Percentiles rank a stretch among this genome's conserved stretches.
phyloP scores from a whole-genome alignment of 768 basidiomycete species.

The Russula foetens region DNA sequence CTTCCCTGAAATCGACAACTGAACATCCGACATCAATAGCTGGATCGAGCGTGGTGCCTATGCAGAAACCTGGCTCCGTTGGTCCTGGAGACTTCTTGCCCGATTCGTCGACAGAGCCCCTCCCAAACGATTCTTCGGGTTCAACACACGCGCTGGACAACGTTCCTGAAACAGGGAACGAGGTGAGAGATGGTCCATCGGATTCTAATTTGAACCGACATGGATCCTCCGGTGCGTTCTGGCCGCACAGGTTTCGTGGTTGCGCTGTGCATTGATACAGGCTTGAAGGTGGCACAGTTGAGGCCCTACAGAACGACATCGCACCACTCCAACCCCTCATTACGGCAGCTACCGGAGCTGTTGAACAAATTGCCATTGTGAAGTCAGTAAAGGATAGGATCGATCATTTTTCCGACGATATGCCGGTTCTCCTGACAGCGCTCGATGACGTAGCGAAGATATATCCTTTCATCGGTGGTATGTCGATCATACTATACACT shows the following conservation, averaged over 20 bases:
- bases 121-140: not conserved
- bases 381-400: constrained; percentile 17
- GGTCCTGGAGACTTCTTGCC: not conserved
- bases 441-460: constrained; percentile 24
- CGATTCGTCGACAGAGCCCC: not conserved
- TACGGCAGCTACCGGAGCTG: not conserved
- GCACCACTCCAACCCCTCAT: not conserved
- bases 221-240: not conserved
- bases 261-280: not conserved
- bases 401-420: constrained; percentile 21
- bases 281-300: not conserved
- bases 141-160: not conserved
- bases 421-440: constrained; percentile 24
- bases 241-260: not conserved
- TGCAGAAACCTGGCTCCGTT: too few species aligned
- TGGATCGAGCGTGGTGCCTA: not conserved
- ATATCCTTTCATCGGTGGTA: constrained; percentile 26
- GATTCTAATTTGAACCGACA: not conserved
- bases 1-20: not conserved
- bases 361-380: not conserved
- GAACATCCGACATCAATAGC: not conserved
- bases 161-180: not conserved
- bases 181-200: not conserved
- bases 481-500: not conserved
- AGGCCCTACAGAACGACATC: not conserved